Evolutionary conservation across 768 basidiomycete species (phyloP).

Genomic region (Leccinum olivaceopallidum): DNA sequence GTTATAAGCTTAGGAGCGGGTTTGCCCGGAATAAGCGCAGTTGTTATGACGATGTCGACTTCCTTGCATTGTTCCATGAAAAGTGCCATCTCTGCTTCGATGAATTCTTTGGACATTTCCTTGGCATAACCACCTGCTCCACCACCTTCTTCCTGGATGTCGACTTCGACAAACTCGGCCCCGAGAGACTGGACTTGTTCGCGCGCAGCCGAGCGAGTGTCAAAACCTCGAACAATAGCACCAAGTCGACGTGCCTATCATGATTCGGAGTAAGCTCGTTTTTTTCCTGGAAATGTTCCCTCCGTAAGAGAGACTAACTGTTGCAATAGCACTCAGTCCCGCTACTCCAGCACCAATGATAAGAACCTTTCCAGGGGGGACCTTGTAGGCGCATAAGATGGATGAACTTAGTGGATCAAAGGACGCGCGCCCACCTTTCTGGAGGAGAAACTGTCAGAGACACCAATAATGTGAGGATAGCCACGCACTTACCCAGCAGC

Average conservation of each 20-base stretch:
- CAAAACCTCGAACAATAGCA: constrained; percentile 87
- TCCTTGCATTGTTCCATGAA: constrained; percentile 89
- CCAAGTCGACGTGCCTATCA: constrained; percentile 75
- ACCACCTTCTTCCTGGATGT: constrained; percentile 77
- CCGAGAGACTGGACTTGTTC: constrained; percentile 91
- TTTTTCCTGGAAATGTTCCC: neutral
- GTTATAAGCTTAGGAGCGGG: constrained; percentile 86
- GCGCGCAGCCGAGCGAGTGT: constrained; percentile 79
- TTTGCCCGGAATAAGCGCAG: constrained; percentile 83
- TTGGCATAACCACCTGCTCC: constrained; percentile 88
- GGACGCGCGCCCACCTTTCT: constrained; percentile 42
- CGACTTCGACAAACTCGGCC: constrained; percentile 87
- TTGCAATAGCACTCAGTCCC: constrained; percentile 85
- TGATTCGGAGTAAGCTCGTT: constrained; percentile 3
- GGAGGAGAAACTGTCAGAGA: constrained; percentile 9
- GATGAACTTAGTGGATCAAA: neutral
- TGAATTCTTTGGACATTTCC: constrained; percentile 88
- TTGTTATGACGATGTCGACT: constrained; percentile 88
- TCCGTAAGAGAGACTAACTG: constrained; percentile 43
- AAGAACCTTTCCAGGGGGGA: constrained; percentile 83
- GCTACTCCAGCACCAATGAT: constrained; percentile 90
- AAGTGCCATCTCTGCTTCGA: constrained; percentile 84
- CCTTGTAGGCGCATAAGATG: constrained; percentile 43
- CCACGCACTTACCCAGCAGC: constrained; percentile 71
- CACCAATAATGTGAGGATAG: constrained; percentile 3